Evolutionary conservation across 2,329 filamentous ascomycete genomes (phyloP).

Genomic region (Monilinia aucupariae): DNA sequence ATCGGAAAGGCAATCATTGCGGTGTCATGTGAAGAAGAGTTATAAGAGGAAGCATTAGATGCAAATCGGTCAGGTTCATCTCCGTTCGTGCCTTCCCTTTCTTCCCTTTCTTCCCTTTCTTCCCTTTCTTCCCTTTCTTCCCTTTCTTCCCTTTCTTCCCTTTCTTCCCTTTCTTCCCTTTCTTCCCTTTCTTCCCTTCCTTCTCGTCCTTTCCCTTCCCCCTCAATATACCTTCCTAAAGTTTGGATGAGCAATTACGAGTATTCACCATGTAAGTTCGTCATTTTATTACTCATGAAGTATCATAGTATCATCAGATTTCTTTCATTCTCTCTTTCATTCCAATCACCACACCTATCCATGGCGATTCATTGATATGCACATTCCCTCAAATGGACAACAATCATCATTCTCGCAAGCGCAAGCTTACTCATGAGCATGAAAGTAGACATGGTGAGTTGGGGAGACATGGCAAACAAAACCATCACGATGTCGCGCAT

Average conservation of each 20-base stretch:
- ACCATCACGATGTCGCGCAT: neutral
- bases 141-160: too few species aligned
- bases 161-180: too few species aligned
- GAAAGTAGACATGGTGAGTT: neutral
- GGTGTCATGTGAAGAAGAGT: too few species aligned
- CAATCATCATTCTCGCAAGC: slow-evolving; percentile 15
- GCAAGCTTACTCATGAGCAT: neutral
- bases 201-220: neutral
- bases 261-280: neutral
- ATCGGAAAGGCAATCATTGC: too few species aligned
- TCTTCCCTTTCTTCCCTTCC: too few species aligned
- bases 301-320: neutral
- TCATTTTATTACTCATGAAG: neutral
- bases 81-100: neutral
- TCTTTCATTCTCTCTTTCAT: neutral
- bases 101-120: neutral
- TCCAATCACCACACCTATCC: neutral
- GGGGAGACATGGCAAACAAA: neutral
- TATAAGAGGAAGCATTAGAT: neutral
- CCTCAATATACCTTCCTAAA: neutral
- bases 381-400: neutral
- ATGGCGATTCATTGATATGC: neutral
- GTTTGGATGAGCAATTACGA: neutral
- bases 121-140: too few species aligned
- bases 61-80: neutral